Percentiles rank a stretch among this genome's conserved stretches.
Evolutionary conservation across 495 filamentous ascomycete genomes (phyloP).

Genomic region (Friedmanniomyces simplex): DNA sequence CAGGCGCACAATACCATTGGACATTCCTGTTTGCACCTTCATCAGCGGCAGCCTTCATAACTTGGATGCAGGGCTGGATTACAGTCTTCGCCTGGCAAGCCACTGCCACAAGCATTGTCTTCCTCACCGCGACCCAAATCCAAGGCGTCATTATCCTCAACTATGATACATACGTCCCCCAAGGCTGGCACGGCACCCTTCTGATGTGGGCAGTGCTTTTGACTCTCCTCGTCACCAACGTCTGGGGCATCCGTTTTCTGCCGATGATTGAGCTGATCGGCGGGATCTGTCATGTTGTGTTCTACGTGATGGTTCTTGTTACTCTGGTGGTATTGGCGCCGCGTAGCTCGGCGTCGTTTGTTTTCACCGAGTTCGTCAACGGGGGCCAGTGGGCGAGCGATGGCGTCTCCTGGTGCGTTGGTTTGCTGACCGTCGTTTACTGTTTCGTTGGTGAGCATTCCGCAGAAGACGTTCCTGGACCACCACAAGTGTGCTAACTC

Average conservation of each 20-base stretch:
- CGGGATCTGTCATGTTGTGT: not conserved
- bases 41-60: conserved; percentile 36
- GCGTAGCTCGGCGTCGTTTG: not conserved
- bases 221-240: not conserved
- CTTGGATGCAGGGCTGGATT: conserved; percentile 35
- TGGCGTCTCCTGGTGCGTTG: not conserved
- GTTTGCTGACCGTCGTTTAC: not conserved
- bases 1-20: conserved; percentile 20
- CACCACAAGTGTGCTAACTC: not conserved
- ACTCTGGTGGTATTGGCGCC: not conserved
- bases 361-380: not conserved
- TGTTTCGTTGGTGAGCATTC: not conserved
- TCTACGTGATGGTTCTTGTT: not conserved
- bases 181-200: not conserved
- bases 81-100: conserved; percentile 33
- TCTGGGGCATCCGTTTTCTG: not conserved
- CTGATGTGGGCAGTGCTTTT: not conserved
- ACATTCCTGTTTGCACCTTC: conserved; percentile 21
- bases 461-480: too few species aligned
- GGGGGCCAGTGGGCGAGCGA: not conserved
- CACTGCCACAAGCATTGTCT: conserved; percentile 20
- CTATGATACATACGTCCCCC: not conserved
- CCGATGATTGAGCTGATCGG: not conserved
- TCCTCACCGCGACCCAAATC: conserved; percentile 35
- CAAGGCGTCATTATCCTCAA: not conserved